Evolutionary conservation across 2,329 filamentous ascomycete genomes (phyloP), one percentile per base, ranked within the genome.

Genomic region (Aureobasidium musti): DNA sequence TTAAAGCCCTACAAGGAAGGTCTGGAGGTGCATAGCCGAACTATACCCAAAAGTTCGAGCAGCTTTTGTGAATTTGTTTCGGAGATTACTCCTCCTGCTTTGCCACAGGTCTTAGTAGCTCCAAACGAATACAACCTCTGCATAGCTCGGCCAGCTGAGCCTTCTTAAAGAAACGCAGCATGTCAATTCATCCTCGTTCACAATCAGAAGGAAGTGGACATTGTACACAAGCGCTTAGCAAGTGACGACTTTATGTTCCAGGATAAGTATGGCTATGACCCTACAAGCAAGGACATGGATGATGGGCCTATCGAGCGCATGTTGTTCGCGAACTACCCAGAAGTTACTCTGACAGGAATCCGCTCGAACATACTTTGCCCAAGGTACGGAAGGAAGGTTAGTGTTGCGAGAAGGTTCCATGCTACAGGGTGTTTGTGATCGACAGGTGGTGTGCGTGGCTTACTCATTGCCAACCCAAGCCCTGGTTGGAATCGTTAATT

Each of bases 271-370:
- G 23, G 23, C 23, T 17, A 28, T 30, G 28, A 30, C 50, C 26
- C 49, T 26, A 30, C 49, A 52, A 10, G 50, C 50, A 59, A 30
- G 37, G 54, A 59, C 39, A 59, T 5, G n/a, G n/a, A n/a, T n/a
- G n/a, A n/a, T n/a, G 23, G 37, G 7, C 33, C 28, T 10, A 39
- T 28, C 26, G 35, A 41, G 5, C 7, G 17, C 37, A 26, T 39
- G 2, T 4, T 49, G 19, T 35, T 49, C 28, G 21, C n/a, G 57
- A 61, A 49, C 13, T 19, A 30, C 43, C 57, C 19, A 23, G 57
- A 61, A 49, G 41, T 49, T 7, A 61, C 26, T 35, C 19, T 61
- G 57, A 49, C 28, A 61, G 57, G 41, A 61, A 49, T 5, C n/a
- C 14, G 43, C 57, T 30, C n/a, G 28, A 49, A 49, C 19, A n/a